Evolutionary conservation across 768 basidiomycete species (phyloP).

Genomic region (Phanerochaete carnosa): DNA sequence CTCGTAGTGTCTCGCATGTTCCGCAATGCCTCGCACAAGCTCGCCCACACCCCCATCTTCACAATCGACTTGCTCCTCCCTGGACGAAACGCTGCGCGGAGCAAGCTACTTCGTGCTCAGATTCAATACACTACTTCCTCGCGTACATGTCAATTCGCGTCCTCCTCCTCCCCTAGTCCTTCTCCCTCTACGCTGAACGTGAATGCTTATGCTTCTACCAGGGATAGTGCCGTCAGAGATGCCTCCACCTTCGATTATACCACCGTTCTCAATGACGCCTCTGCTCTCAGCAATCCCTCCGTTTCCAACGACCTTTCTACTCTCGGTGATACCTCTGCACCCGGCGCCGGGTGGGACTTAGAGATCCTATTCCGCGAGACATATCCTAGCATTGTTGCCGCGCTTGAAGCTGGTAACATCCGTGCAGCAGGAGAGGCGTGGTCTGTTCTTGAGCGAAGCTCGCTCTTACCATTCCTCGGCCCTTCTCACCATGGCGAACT

Average conservation of each 20-base stretch:
- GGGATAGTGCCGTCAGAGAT: neutral
- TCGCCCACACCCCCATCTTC: conserved; percentile 13
- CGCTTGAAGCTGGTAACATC: conserved; percentile 34
- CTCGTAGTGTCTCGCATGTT: conserved; percentile 16
- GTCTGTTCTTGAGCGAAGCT: conserved; percentile 38
- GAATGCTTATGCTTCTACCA: neutral
- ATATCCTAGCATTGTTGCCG: conserved; percentile 36
- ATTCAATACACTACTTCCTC: neutral
- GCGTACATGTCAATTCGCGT: too few species aligned
- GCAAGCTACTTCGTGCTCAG: neutral
- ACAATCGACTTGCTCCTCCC: conserved; percentile 45
- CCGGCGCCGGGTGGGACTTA: neutral
- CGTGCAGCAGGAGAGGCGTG: conserved; percentile 33
- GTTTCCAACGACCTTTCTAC: neutral
- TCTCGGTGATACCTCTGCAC: neutral
- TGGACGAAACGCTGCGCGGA: conserved; percentile 13
- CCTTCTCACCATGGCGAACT: conserved; percentile 36
- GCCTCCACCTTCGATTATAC: too few species aligned
- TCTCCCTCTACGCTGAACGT: too few species aligned
- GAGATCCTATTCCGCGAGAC: conserved; percentile 29
- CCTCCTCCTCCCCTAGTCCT: neutral
- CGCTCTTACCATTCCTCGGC: conserved; percentile 45
- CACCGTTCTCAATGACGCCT: too few species aligned
- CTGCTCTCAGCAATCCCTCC: neutral
- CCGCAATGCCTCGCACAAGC: conserved; percentile 17